phyloP scores from a whole-genome alignment of 352 stramenopile species.

The Phytophthora megakarya region DNA sequence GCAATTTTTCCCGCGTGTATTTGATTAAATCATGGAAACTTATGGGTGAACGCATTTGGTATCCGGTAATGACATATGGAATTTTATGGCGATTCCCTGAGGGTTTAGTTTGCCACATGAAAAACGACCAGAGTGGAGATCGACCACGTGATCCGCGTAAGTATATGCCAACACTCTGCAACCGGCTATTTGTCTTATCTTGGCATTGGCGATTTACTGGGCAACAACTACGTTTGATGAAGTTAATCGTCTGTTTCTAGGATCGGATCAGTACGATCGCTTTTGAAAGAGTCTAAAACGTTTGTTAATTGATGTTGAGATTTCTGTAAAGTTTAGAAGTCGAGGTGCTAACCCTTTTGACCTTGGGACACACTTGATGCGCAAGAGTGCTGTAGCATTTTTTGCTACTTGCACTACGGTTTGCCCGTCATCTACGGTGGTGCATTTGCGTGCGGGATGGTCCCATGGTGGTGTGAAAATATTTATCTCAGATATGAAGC shows the following conservation, averaged over 20 bases:
- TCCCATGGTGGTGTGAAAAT: no score
- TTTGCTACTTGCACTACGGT: constrained; percentile 20
- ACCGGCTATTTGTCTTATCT: constrained; percentile 1
- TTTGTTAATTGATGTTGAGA: background rate
- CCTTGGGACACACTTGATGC: constrained; percentile 28
- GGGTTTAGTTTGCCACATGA: constrained; percentile 13
- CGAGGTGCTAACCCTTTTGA: constrained; percentile 14
- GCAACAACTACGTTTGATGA: constrained; percentile 6
- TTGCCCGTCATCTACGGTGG: constrained; percentile 20
- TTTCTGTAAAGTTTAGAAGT: background rate
- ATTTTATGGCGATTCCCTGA: constrained; percentile 6
- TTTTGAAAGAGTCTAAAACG: background rate
- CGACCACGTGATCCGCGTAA: background rate
- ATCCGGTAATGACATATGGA: constrained; percentile 6
- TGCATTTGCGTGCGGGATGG: constrained; percentile 18
- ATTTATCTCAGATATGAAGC: constrained; percentile 14
- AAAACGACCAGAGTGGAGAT: constrained; percentile 11
- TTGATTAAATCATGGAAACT: constrained; percentile 19
- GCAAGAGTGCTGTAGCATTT: constrained; percentile 22
- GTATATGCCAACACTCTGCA: constrained; percentile 13
- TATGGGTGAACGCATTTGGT: constrained; percentile 18
- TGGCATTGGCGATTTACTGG: constrained; percentile 14
- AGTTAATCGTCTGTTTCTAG: constrained; percentile 4
- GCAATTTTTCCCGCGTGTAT: constrained; percentile 9
- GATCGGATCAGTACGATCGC: constrained; percentile 8